Evolutionary conservation across 805 yeast species (phyloP), one percentile per base, ranked within the genome.

Genomic region (Kazachstania kunashirensis): DNA sequence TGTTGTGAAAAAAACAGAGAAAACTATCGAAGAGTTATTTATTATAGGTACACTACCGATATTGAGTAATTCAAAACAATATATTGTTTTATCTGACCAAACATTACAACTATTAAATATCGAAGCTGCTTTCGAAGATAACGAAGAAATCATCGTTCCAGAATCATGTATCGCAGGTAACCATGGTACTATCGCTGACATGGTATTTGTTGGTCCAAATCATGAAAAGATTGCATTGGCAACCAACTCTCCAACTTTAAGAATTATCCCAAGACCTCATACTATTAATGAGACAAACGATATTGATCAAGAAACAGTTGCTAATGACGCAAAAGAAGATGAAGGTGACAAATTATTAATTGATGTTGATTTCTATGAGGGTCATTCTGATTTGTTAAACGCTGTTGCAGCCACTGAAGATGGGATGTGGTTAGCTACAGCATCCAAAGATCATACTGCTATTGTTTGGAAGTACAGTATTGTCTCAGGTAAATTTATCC

Each of bases 121-220:
- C 2, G 39, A 42, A 34, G 43, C 49, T 31, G 47, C 57, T 5
- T 56, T 63, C 28, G 19, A 49, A 3, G 45, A 62, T 12, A 52
- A 55, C 25, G 50, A 53, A 4, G 48, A 50, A 4, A 47, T 46
- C 19, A 54, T 81, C n/a, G 67, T 70, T 14, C 53, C 71, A 2
- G 49, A 58, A 6, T 66, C 77, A 38, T 69, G 75, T 29, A 67
- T 86, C 47, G 92, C 96, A 1, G 96, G 96, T 47, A 86, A 86
- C 58, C 95, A 89, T 61, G 97, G 96, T 39, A 89, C 92, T 18
- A 78, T 92, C 49, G 95, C 96, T 2, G 97, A 89, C 55, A 70
- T 86, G 64, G 73, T 76, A 46, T 80, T 77, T 51, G 79, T 78
- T 23, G 92, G 92, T 0, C 84, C 84, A 6, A 42, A 57, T 11